Percentiles rank a stretch among this genome's conserved stretches.
Conservation (phyloP, 2,329 filamentous ascomycete species). For the Ampelomyces quisqualis region DNA sequence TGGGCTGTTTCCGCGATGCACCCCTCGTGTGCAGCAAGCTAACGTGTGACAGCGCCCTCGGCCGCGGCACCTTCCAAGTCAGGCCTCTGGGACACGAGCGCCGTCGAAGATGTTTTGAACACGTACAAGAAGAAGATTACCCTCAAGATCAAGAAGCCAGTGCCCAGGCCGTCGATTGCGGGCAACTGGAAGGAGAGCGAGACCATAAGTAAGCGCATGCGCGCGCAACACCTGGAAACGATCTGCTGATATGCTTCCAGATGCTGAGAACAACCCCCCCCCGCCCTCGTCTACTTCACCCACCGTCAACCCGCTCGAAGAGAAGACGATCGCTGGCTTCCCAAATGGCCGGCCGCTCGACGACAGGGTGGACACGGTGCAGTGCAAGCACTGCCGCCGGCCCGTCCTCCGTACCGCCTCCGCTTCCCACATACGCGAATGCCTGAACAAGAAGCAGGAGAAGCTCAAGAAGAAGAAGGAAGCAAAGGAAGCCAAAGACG, state of each 20-base stretch:
- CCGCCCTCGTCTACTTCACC: constrained; percentile 33
- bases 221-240: too few relatives aligned
- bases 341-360: constrained; percentile 77
- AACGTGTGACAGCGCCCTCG: constrained; percentile 28
- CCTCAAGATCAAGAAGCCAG: constrained; percentile 58
- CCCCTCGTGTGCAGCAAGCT: constrained; percentile 20
- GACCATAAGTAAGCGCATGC: constrained; percentile 56
- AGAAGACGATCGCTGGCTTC: constrained; percentile 75
- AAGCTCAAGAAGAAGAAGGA: constrained; percentile 63
- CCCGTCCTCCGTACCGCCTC: constrained; percentile 74
- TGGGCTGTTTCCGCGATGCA: constrained; percentile 21
- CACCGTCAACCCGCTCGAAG: constrained; percentile 64
- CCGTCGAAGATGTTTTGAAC: constrained; percentile 38
- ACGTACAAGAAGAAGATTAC: constrained; percentile 47
- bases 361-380: constrained; percentile 73
- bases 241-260: constrained; percentile 2
- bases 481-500: constrained; percentile 58
- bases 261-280: constrained; percentile 31
- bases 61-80: constrained; percentile 24
- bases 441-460: constrained; percentile 77
- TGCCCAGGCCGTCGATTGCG: constrained; percentile 64
- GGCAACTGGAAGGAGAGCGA: constrained; percentile 71
- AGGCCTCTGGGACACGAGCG: constrained; percentile 31
- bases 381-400: constrained; percentile 93
- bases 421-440: constrained; percentile 78